These are phyloP conservation scores for Rubia balearica DNA, from an alignment of 305 asterid species.

Conservation along the genomic window DNA sequence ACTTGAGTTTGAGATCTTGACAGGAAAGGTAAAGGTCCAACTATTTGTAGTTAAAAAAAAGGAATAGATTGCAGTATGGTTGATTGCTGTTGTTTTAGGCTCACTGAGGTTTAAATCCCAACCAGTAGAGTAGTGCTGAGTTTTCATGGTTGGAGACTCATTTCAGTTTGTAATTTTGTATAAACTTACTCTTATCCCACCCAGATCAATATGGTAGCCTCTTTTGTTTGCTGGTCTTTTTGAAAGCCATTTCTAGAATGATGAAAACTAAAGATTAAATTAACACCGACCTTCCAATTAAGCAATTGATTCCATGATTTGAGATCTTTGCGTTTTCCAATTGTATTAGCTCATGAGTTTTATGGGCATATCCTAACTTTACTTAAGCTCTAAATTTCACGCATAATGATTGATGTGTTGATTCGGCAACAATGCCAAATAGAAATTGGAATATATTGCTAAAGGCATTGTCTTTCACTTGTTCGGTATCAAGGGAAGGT, in stretches of 20 bases:
- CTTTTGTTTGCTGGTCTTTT: neutral
- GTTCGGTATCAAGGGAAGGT: neutral
- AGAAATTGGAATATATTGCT: neutral
- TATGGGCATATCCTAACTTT: neutral
- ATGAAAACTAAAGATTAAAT: neutral
- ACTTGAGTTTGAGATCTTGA: constrained; percentile 68
- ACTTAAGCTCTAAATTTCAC: neutral
- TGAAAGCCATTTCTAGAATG: neutral
- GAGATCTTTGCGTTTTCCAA: neutral
- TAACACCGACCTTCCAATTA: neutral
- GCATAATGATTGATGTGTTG: neutral
- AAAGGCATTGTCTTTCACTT: neutral
- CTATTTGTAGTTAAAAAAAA: neutral
- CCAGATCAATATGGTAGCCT: neutral
- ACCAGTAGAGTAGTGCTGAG: neutral
- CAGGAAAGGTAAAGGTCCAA: constrained; percentile 59
- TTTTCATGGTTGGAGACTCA: neutral
- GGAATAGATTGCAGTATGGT: neutral
- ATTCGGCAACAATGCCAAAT: neutral
- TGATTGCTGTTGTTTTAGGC: neutral
- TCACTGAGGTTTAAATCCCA: neutral
- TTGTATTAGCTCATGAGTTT: neutral
- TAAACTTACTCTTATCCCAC: neutral
- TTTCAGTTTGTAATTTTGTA: neutral
- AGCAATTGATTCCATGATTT: neutral